Conservation (phyloP, 768 basidiomycete genomes). For the Mycena belliarum region DNA sequence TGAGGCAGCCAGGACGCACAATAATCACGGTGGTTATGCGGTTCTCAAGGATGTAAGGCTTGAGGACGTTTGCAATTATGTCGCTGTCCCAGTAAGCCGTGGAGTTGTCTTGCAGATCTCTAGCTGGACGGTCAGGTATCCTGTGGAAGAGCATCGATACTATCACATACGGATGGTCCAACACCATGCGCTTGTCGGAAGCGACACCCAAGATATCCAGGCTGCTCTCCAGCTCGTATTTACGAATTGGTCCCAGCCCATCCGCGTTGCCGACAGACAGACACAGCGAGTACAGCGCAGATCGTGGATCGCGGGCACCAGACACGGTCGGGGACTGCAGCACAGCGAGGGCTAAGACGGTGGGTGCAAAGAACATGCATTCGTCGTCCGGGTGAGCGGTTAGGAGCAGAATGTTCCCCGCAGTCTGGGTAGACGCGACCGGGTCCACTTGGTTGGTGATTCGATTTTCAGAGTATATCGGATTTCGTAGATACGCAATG, state of each 20-base stretch:
- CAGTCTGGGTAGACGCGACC: slow-evolving; percentile 7
- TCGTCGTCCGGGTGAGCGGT: slow-evolving; percentile 97
- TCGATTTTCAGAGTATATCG: slow-evolving; percentile 30
- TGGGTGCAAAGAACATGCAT: slow-evolving; percentile 91
- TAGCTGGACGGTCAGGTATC: slow-evolving; percentile 20
- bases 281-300: slow-evolving; percentile 62
- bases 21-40: slow-evolving; percentile 62
- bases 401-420: slow-evolving; percentile 57
- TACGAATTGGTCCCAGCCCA: slow-evolving; percentile 65
- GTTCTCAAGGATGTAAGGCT: slow-evolving; percentile 57
- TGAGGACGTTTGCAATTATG: slow-evolving; percentile 58
- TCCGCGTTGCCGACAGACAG: slow-evolving; percentile 80
- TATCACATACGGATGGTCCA: slow-evolving; percentile 70
- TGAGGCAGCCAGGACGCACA: slow-evolving; percentile 4
- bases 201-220: slow-evolving; percentile 69
- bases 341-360: slow-evolving; percentile 55
- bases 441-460: slow-evolving; percentile 19
- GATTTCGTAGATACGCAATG: slow-evolving; percentile 32
- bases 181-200: slow-evolving; percentile 50
- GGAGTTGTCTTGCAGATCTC: slow-evolving; percentile 76
- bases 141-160: not conserved
- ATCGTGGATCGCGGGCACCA: not conserved
- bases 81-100: slow-evolving; percentile 62
- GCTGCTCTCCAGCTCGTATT: slow-evolving; percentile 59
- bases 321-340: slow-evolving; percentile 10